Percentiles rank a stretch among this genome's conserved stretches.
These are phyloP conservation scores for Penicillium angulare DNA, from an alignment of 495 filamentous ascomycete genomes.

Conservation along the genomic window DNA sequence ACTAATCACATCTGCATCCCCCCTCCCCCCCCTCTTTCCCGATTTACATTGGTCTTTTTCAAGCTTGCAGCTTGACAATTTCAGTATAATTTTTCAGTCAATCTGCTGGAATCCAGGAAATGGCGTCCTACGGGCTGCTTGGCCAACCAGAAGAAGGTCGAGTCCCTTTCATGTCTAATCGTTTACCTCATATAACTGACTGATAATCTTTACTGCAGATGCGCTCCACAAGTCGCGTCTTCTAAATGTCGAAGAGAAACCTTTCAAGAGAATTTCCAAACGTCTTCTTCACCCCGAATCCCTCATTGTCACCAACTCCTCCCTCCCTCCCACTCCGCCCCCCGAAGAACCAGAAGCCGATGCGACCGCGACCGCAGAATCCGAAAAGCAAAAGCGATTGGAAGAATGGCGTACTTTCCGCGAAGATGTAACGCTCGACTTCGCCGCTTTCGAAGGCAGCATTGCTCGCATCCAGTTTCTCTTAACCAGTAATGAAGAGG, in stretches of 20 bases:
- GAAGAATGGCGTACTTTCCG: conserved; percentile 60
- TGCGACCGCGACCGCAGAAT: conserved; percentile 27
- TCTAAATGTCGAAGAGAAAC: conserved; percentile 86
- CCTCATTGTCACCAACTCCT: conserved; percentile 50
- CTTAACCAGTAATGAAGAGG: conserved; percentile 73
- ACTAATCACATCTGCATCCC: not conserved
- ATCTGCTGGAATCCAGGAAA: conserved; percentile 10
- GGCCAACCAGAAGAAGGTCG: conserved; percentile 55
- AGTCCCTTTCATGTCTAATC: conserved; percentile 6
- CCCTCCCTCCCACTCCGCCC: conserved; percentile 66
- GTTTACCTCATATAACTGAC: conserved; percentile 17
- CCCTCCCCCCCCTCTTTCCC: not conserved
- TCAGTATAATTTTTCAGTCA: not conserved
- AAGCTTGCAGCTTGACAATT: not conserved
- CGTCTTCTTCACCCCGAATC: conserved; percentile 67
- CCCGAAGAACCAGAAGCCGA: conserved; percentile 59
- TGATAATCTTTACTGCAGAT: conserved; percentile 45
- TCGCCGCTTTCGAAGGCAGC: conserved; percentile 82
- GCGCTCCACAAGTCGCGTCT: conserved; percentile 88
- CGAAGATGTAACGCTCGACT: conserved; percentile 85
- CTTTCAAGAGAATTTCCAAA: conserved; percentile 86
- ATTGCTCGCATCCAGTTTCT: conserved; percentile 89
- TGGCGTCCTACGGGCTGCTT: conserved; percentile 49
- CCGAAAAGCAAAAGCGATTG: conserved; percentile 46
- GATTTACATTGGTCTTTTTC: not conserved